These are phyloP conservation scores for Sugiyamaella neomexicana DNA, from an alignment of 1,139 yeast species.

Conservation along the genomic window DNA sequence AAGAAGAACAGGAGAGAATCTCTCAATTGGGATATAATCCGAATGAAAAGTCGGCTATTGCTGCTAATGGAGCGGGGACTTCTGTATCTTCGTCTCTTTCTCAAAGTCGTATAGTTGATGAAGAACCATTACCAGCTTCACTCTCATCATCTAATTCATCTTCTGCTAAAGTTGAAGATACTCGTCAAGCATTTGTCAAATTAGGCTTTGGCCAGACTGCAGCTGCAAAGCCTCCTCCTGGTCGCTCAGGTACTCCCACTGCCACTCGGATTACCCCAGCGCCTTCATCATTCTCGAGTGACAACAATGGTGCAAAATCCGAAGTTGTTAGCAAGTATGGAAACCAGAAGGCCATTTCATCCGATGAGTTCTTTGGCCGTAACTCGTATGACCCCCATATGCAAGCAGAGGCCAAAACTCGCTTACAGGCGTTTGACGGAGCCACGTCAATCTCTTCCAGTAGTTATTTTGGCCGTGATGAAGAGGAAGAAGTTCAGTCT, in stretches of 20 bases:
- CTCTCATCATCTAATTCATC: constrained; percentile 22
- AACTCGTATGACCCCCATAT: constrained; percentile 78
- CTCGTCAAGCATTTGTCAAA: constrained; percentile 31
- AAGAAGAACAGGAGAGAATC: constrained; percentile 75
- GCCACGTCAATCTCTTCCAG: constrained; percentile 91
- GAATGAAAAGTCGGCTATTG: constrained; percentile 38
- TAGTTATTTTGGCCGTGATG: constrained; percentile 89
- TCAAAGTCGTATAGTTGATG: constrained; percentile 2
- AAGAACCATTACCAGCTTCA: constrained; percentile 24
- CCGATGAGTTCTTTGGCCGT: constrained; percentile 92
- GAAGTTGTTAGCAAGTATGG: constrained; percentile 66
- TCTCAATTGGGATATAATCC: constrained; percentile 74
- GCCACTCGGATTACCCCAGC: constrained; percentile 38
- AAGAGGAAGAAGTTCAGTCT: constrained; percentile 45
- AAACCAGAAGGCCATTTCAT: constrained; percentile 87
- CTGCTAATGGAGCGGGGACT: constrained; percentile 37
- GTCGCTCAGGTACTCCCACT: constrained; percentile 27
- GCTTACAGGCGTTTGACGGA: constrained; percentile 76
- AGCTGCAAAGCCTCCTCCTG: constrained; percentile 27
- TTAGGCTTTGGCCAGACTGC: constrained; percentile 45
- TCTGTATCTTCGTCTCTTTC: constrained; percentile 28
- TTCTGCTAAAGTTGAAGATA: constrained; percentile 28
- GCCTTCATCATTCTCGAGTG: constrained; percentile 43
- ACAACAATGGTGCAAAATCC: constrained; percentile 26
- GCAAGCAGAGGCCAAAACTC: constrained; percentile 73